Evolutionary conservation across 192 early-diverging fungal genomes (phyloP), one percentile per base, ranked within the genome.

Genomic region (Obelidium mucronatum): DNA sequence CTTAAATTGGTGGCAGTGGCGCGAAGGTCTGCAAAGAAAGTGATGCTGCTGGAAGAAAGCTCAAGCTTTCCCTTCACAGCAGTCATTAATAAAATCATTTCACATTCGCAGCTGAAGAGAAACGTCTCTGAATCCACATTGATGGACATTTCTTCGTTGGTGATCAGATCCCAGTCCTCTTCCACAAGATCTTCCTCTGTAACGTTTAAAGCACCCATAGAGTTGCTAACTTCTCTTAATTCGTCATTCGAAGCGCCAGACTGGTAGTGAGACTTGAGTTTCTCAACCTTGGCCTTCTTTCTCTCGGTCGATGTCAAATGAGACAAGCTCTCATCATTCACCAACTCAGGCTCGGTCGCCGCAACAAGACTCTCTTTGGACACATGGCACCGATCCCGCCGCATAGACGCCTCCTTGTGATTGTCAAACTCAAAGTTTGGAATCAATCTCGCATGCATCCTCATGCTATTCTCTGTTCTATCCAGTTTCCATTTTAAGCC

Each of bases 61-160:
- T 87, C 83, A 1, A 87, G 42, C 19, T 82, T 55, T 30, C 86
- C 86, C 51, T 80, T 79, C 8, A 87, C 76, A 2, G 84, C 59
- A 8, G 83, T 83, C 82, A 85, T 83, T 26, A 83, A 67, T 6
- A 85, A 35, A n/a, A 87, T 87, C 77, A 85, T 69, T 53, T 84
- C 81, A 71, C 80, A 81, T 19, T 85, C 83, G 4, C 56, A 64
- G 22, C 75, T 37, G 52, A 56, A 81, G 2, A 85, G 4, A 30
- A 79, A 63, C 8, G 69, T 73, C 52, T 82, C 77, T 5, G 54
- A 40, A 3, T 79, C 61, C 52, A 42, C 59, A 58, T 58, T 76
- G 24, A 19, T 37, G 22, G 68, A 53, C 78, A 17, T 40, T 13
- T 81, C 80, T 11, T 80, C 79, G 15, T 80, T 82, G n/a, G 56